phyloP scores from a whole-genome alignment of 2,329 filamentous ascomycete genomes.

The Trichoderma endophyticum region DNA sequence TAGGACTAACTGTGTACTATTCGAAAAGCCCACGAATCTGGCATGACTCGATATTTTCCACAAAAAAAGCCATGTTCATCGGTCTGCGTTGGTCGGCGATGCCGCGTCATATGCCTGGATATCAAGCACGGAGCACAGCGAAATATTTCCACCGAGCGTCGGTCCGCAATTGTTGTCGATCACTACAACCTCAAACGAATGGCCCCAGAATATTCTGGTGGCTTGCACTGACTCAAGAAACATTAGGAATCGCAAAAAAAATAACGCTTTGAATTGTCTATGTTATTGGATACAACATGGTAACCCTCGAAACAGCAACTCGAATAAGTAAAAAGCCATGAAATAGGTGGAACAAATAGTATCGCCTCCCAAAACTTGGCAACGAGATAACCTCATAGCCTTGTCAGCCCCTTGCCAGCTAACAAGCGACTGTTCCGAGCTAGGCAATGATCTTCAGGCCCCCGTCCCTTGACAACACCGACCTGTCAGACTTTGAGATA shows the following conservation, averaged over 20 bases:
- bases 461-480: not conserved
- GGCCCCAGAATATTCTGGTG: not conserved
- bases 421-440: not conserved
- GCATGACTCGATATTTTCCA: not conserved
- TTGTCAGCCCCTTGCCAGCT: not conserved
- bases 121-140: not conserved
- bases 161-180: slow-evolving; percentile 8
- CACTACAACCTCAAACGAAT: not conserved
- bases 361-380: not conserved
- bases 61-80: not conserved
- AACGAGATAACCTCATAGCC: not conserved
- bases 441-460: slow-evolving; percentile 6
- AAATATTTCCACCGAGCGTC: not conserved
- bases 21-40: not conserved
- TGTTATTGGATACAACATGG: not conserved
- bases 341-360: not conserved
- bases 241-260: not conserved
- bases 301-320: not conserved
- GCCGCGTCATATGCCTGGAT: not conserved
- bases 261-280: not conserved
- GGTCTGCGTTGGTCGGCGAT: not conserved
- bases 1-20: not conserved
- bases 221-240: not conserved
- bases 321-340: not conserved
- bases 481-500: slow-evolving; percentile 1